A percentile compares a stretch with the other conserved stretches of the same genome.
Evolutionary conservation across 2,329 filamentous ascomycete species (phyloP).

Genomic region (Fusarium coffeatum): DNA sequence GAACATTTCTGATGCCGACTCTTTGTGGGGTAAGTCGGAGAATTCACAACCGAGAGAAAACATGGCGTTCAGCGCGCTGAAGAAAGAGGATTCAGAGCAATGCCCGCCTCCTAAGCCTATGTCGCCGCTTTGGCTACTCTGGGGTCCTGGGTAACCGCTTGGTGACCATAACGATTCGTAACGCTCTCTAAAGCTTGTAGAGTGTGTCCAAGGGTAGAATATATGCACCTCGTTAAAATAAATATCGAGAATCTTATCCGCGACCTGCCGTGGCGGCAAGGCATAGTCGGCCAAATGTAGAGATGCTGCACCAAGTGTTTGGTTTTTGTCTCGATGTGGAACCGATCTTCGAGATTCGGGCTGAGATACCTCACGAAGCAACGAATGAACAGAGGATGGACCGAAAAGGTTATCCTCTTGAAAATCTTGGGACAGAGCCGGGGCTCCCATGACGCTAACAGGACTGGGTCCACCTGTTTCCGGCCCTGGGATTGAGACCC

Average conservation of each 20-base stretch:
- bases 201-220: conserved; percentile 9
- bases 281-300: not conserved
- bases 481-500: not conserved
- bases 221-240: conserved; percentile 4
- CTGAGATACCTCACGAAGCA: conserved; percentile 7
- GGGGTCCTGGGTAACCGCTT: not conserved
- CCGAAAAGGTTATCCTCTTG: conserved; percentile 4
- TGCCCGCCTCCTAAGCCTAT: not conserved
- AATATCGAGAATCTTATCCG: not conserved
- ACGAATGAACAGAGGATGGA: conserved; percentile 2
- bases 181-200: not conserved
- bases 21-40: not conserved
- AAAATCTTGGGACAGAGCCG: not conserved
- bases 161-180: not conserved
- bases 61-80: not conserved
- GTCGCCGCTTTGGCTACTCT: accelerated
- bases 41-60: conserved; percentile 5
- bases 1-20: not conserved
- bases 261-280: not conserved
- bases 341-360: not conserved
- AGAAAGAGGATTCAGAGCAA: not conserved
- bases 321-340: not conserved
- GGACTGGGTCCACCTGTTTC: not conserved
- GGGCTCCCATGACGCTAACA: conserved; percentile 17
- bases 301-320: not conserved